Base-by-base conservation (phyloP, 2,329 filamentous ascomycete genomes). In the Microcera coccophila region DNA sequence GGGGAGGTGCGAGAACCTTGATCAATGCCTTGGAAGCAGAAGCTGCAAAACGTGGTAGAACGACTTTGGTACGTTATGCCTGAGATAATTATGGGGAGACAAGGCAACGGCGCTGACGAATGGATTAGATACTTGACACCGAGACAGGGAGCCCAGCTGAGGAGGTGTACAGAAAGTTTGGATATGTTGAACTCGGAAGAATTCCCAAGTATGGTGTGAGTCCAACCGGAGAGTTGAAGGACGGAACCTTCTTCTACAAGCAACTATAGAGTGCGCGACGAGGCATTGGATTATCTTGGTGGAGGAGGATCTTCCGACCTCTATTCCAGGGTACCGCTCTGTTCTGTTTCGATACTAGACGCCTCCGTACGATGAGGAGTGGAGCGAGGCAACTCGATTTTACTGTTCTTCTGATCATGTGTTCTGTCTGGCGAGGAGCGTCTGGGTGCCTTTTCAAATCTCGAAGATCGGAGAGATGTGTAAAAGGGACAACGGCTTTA, bases 211-310 rank as follows among this genome's bases (percentile, higher is more conserved):
- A 75, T 62, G 71, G 68, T 38, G 62, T 74, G 42, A 74, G 67
- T 50, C 75, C 74, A 15, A 66, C 66, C 10, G 71, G 74, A 19
- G 70, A 68, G 34, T 59, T 76, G 41, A 72, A 69, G 49, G 73
- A 74, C 47, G 73, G 72, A 39, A 70, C 73, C 1, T 78, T 81
- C 52, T 79, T 81, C 53, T 83, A 81, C 61, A 82, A 82, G 62
- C 70, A 78, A 44, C 62, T 83, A 26, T 45, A 49, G 11, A 17
- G 7, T 26, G 22, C 22, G 14, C 37, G 7, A 34, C 20, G 12
- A 5, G 11, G 35, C 18, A n/a, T 5, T 8, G 9, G 34, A 14
- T 19, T 36, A n/a, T 35, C n/a, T n/a, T n/a, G n/a, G 17, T 31
- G 11, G n/a, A n/a, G n/a, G n/a, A n/a, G n/a, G n/a, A n/a, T n/a